Evolutionary conservation across 23 red algal species (phyloP), one percentile per base, ranked within the genome.

Genomic region (Gracilaria vermiculophylla): DNA sequence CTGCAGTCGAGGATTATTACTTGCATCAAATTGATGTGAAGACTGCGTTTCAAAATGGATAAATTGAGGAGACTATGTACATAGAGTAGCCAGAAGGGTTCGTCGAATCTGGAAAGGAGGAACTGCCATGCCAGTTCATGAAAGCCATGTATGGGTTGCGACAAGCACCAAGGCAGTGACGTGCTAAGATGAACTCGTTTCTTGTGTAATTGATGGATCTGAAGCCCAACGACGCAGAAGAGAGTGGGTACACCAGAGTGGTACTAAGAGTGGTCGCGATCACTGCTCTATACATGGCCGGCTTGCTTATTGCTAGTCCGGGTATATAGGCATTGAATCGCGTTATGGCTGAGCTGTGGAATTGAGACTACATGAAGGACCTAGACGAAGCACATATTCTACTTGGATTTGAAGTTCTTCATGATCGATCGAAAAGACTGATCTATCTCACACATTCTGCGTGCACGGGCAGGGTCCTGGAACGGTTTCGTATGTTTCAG

Each of bases 331-430:
- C 51, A 62, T 6, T 65, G 54, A 24, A 62, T 45, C 41, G 43
- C 10, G 78, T 82, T 7, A 82, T 65, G 78, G 51, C 12, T 40
- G 58, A 66, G 37, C 53, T 82, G 54, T 64, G 32, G 29, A 66
- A 20, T 17, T 15, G 58, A 14, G 64, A 65, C 31, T 15, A 25
- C 14, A 82, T 77, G 67, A 58, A 88, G 49, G 84, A 88, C 67
- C 28, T 77, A 7, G 49, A 78, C 5, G 44, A 88, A 39, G 54
- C 36, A 28, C 53, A 76, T 32, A 64, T 73, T 21, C 8, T 74
- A 24, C 31, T 88, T 10, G 64, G 83, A 28, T 76, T 88, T 32
- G 83, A 88, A n/a, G 76, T 54, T 25, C 64, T 55, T 57, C 83
- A 67, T 25, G 60, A 66, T 16, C 48, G 42, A 54, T 13, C 32